A percentile compares a stretch with the other conserved stretches of the same genome.
Evolutionary conservation across 2,329 filamentous ascomycete genomes (phyloP).

Genomic region (Sarocladium kiliense): DNA sequence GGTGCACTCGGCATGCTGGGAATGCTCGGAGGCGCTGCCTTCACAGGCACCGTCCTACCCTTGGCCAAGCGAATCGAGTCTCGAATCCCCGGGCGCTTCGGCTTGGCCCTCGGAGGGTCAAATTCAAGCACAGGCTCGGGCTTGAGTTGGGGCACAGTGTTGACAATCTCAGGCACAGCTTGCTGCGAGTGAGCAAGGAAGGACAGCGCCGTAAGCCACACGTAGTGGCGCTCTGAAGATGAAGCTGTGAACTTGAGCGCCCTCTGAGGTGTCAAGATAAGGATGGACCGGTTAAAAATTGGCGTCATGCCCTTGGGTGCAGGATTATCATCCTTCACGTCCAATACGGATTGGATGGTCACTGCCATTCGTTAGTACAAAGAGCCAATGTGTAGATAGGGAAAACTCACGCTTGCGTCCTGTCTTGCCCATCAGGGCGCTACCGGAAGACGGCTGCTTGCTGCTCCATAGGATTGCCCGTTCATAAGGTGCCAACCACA

Average conservation of each 20-base stretch:
- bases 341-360: conserved; percentile 89
- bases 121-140: conserved; percentile 43
- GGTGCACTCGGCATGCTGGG: conserved; percentile 28
- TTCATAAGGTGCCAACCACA: conserved; percentile 97
- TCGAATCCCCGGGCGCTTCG: conserved; percentile 58
- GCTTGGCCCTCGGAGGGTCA: conserved; percentile 41
- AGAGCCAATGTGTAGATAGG: not conserved
- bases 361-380: conserved; percentile 51
- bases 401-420: conserved; percentile 80
- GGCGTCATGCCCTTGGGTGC: conserved; percentile 63
- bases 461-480: conserved; percentile 96
- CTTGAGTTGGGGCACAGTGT: conserved; percentile 36
- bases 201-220: conserved; percentile 91
- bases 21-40: conserved; percentile 26
- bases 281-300: conserved; percentile 86
- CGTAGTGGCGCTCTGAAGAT: conserved; percentile 79
- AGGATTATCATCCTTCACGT: conserved; percentile 91
- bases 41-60: conserved; percentile 45
- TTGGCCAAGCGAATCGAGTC: conserved; percentile 91
- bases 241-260: conserved; percentile 92
- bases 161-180: conserved; percentile 67
- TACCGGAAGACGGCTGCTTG: conserved; percentile 87
- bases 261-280: conserved; percentile 88
- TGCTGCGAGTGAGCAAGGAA: conserved; percentile 90
- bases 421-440: conserved; percentile 86